Evolutionary conservation across 2,329 filamentous ascomycete genomes (phyloP).

Genomic region (Amauroascus verrucosus): DNA sequence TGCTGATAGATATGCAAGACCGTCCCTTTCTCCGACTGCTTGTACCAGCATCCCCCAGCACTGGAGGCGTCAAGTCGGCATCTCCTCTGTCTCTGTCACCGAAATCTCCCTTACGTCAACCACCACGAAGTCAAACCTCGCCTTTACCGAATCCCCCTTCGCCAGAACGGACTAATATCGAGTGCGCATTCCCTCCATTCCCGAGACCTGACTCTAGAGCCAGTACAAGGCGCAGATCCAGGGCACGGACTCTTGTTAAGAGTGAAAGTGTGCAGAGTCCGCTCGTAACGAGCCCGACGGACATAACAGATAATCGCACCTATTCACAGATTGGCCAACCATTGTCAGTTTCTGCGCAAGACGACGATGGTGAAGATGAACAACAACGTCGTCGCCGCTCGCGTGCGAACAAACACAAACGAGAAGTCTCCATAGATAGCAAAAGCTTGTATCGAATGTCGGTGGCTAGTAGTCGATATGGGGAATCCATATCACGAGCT

Average conservation of each 20-base stretch:
- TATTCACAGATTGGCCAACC: not conserved
- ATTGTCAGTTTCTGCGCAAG: not conserved
- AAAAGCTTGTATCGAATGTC: constrained; percentile 16
- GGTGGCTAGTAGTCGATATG: constrained; percentile 14
- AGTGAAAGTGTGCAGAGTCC: not conserved
- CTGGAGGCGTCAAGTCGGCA: constrained; percentile 46
- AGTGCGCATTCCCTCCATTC: constrained; percentile 47
- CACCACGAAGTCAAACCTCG: constrained; percentile 32
- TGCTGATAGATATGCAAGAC: constrained; percentile 22
- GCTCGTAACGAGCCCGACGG: not conserved
- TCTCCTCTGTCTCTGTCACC: constrained; percentile 51
- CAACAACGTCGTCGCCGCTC: constrained; percentile 9
- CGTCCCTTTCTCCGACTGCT: constrained; percentile 40
- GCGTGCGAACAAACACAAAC: constrained; percentile 12
- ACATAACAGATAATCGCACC: not conserved
- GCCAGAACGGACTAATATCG: constrained; percentile 40
- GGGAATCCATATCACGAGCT: not conserved
- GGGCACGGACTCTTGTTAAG: constrained; percentile 6
- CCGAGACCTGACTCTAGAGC: constrained; percentile 32
- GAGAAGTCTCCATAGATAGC: constrained; percentile 18
- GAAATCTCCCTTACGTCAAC: constrained; percentile 30
- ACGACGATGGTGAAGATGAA: not conserved
- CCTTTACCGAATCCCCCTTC: constrained; percentile 35
- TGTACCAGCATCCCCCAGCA: constrained; percentile 39
- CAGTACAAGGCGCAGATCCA: constrained; percentile 8